Base-by-base conservation (phyloP, 2,329 filamentous ascomycete species). In the Ascochyta koolunga region DNA sequence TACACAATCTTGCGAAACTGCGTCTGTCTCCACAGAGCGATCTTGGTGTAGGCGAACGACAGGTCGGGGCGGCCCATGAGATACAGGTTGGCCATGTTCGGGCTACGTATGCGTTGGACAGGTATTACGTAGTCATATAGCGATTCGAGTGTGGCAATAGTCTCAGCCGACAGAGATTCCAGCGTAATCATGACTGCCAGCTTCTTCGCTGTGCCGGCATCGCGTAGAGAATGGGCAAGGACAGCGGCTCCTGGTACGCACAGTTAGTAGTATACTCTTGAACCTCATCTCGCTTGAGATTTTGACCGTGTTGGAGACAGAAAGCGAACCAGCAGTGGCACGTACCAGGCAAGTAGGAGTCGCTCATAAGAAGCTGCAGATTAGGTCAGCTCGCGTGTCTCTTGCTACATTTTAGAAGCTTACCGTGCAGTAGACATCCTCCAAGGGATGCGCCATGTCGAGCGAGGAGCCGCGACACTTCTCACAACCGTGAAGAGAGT, bases 1-100 rank as follows among this genome's bases (percentile, higher is more conserved):
- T 98, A 99, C 53, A 99, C 90, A 51, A 99, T 91, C 77, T 89
- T 93, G 61, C 88, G 86, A 76, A 93, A 99, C 70, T 96, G 91
- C 3, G 86, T 88, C 76, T 93, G 89, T 61, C 88, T 90, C 95
- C 95, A 99, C 16, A 99, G 82, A 62, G 91, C 87, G 76, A 99
- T 93, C 80, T 99, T 99, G 64, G 95, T 98, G 71, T 98, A 98
- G 59, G 93, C 90, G 24, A 92, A 93, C 69, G 93, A 87, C 44
- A 99, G 83, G 70, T 99, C 95, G 59, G 87, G 84, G 47, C 95
- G 90, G 72, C 92, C 87, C 93, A 99, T 97, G 50, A 98, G 84
- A 74, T 89, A 87, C 51, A 99, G 85, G 69, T 98, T 98, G 53
- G 86, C 86, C 3, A 90, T 89, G 37, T 84, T 85, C 54, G 84